A percentile compares a stretch with the other conserved stretches of the same genome.
Conservation (phyloP, 108 stramenopile species). For the Conticribra weissflogii region DNA sequence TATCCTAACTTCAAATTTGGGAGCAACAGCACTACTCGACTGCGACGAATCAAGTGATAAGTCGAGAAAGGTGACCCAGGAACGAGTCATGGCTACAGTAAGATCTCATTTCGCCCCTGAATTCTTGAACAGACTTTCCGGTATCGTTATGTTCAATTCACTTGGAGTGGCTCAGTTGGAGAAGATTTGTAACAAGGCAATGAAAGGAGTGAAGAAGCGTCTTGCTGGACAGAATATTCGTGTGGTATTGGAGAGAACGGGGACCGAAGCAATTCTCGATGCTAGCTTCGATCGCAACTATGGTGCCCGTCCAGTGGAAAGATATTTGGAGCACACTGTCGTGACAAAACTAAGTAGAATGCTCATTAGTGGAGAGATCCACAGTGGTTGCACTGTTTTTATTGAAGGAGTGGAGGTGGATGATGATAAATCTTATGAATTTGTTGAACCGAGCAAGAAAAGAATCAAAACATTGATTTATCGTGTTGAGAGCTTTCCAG, state of each 20-base stretch:
- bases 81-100: constrained; percentile 80
- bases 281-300: constrained; percentile 78
- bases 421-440: constrained; percentile 67
- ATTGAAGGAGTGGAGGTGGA: constrained; percentile 72
- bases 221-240: constrained; percentile 63
- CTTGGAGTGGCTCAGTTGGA: constrained; percentile 80
- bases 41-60: constrained; percentile 48
- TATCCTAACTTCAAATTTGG: constrained; percentile 95
- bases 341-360: constrained; percentile 82
- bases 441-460: constrained; percentile 49
- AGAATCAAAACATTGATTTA: constrained; percentile 41
- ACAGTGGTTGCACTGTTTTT: constrained; percentile 70
- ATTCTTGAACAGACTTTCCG: constrained; percentile 95
- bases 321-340: constrained; percentile 79
- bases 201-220: constrained; percentile 70
- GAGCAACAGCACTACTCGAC: constrained; percentile 76
- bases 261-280: constrained; percentile 72
- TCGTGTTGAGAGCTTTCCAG: constrained; percentile 42
- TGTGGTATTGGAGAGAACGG: constrained; percentile 75
- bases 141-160: constrained; percentile 91
- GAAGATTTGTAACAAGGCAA: constrained; percentile 82
- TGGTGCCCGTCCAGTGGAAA: constrained; percentile 87
- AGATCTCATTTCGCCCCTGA: constrained; percentile 87
- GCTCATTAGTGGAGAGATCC: constrained; percentile 78
- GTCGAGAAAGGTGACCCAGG: constrained; percentile 50